Conservation (phyloP, 2,329 filamentous ascomycete genomes). For the Daldinia eschscholtzii region DNA sequence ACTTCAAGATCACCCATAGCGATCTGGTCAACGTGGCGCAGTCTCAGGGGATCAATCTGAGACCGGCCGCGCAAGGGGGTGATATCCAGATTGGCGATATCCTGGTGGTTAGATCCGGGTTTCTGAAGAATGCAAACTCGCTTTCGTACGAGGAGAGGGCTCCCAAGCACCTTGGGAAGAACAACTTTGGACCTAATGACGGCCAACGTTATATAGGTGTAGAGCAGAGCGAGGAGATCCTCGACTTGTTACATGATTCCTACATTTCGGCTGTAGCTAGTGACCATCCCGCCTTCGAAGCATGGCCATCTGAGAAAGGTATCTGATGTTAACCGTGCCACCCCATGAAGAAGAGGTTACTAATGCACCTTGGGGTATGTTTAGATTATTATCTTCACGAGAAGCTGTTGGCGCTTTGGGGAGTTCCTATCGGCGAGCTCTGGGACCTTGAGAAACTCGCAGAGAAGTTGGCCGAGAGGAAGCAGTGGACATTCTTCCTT, state of each 20-base stretch:
- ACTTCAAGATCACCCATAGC: slow-evolving; percentile 27
- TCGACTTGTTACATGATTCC: slow-evolving; percentile 38
- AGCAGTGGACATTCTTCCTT: slow-evolving; percentile 40
- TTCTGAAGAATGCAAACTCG: slow-evolving; percentile 30
- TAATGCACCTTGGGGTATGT: not conserved
- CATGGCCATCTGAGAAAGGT: slow-evolving; percentile 39
- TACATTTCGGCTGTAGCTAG: slow-evolving; percentile 38
- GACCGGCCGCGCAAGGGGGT: slow-evolving; percentile 29
- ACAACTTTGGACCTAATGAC: slow-evolving; percentile 27
- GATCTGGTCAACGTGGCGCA: slow-evolving; percentile 32
- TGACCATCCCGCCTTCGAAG: slow-evolving; percentile 39
- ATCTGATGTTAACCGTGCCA: not conserved
- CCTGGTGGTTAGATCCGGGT: slow-evolving; percentile 33
- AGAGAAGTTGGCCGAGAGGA: slow-evolving; percentile 35
- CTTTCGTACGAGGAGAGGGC: slow-evolving; percentile 37
- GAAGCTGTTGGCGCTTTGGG: slow-evolving; percentile 39
- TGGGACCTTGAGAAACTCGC: slow-evolving; percentile 39
- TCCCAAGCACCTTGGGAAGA: slow-evolving; percentile 15
- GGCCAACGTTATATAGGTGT: slow-evolving; percentile 37
- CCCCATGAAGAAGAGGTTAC: not conserved
- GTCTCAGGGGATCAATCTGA: slow-evolving; percentile 33
- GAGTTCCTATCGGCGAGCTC: slow-evolving; percentile 38
- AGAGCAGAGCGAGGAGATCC: slow-evolving; percentile 41
- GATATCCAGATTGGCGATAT: slow-evolving; percentile 38
- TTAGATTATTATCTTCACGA: slow-evolving; percentile 41